phyloP scores from a whole-genome alignment of 805 yeast genomes.

The Candida suzukii region DNA sequence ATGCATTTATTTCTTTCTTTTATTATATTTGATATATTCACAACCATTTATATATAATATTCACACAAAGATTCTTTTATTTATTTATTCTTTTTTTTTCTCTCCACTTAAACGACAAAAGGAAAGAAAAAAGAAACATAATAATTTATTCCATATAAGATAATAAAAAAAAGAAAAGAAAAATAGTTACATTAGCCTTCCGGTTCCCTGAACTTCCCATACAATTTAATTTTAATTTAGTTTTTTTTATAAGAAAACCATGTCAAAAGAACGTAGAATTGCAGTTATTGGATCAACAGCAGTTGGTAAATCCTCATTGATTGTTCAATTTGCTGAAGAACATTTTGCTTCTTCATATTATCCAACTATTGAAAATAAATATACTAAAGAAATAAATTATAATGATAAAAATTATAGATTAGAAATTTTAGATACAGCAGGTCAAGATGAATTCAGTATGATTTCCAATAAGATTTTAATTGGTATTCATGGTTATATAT shows the following conservation, averaged over 20 bases:
- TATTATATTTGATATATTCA: no score
- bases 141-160: no score
- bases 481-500: slow-evolving; percentile 76
- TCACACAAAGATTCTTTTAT: no score
- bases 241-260: neutral
- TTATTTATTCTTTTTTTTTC: no score
- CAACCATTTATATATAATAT: no score
- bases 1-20: no score
- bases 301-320: slow-evolving; percentile 82
- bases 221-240: no score
- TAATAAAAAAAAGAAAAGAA: no score
- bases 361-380: slow-evolving; percentile 87
- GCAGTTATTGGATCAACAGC: slow-evolving; percentile 86
- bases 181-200: no score
- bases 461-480: slow-evolving; percentile 72
- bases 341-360: slow-evolving; percentile 85
- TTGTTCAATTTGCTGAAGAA: slow-evolving; percentile 79
- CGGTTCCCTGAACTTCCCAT: neutral
- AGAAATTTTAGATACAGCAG: slow-evolving; percentile 88
- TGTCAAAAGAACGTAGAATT: slow-evolving; percentile 55
- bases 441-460: slow-evolving; percentile 83
- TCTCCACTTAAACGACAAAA: no score
- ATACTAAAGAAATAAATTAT: slow-evolving; percentile 59
- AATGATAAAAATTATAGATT: slow-evolving; percentile 71
- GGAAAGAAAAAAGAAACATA: no score